phyloP scores from a whole-genome alignment of 2,329 filamentous ascomycete species.

The Sporothrix brunneoviolacea region DNA sequence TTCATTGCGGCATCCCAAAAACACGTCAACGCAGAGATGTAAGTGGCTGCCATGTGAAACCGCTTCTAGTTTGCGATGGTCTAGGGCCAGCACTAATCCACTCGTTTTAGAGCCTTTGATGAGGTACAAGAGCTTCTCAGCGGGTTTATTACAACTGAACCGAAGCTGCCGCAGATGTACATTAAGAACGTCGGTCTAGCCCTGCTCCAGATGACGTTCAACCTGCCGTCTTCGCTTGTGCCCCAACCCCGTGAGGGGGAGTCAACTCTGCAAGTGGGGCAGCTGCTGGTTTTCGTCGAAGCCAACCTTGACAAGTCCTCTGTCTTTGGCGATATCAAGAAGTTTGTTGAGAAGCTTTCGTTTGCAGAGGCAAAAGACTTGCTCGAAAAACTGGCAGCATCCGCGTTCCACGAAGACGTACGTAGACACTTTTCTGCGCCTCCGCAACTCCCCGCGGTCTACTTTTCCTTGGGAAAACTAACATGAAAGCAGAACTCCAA shows the following conservation, averaged over 20 bases:
- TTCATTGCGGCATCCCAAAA: conserved; percentile 28
- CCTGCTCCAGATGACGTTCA: conserved; percentile 27
- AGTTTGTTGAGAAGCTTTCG: conserved; percentile 36
- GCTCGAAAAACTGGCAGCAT: conserved; percentile 22
- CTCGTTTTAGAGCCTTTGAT: conserved; percentile 25
- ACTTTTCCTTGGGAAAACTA: too few relatives aligned
- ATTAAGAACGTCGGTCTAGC: conserved; percentile 29
- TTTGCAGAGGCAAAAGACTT: conserved; percentile 35
- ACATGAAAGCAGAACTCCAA: neutral
- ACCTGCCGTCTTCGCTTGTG: conserved; percentile 20
- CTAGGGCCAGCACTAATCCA: too few relatives aligned
- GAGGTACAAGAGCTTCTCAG: conserved; percentile 24
- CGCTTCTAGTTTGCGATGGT: too few relatives aligned
- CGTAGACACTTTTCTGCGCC: neutral
- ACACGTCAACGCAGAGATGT: conserved; percentile 23
- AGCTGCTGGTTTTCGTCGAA: conserved; percentile 28
- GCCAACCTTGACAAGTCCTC: conserved; percentile 26
- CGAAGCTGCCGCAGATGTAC: conserved; percentile 26
- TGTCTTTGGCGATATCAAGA: conserved; percentile 41
- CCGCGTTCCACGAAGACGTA: too few relatives aligned
- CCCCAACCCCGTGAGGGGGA: conserved; percentile 9
- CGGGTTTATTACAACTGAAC: conserved; percentile 22
- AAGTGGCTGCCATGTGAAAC: too few relatives aligned
- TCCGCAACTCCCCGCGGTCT: too few relatives aligned
- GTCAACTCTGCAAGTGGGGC: conserved; percentile 25